Evolutionary conservation across 805 yeast genomes (phyloP).

Genomic region (Yarrowia sp.): DNA sequence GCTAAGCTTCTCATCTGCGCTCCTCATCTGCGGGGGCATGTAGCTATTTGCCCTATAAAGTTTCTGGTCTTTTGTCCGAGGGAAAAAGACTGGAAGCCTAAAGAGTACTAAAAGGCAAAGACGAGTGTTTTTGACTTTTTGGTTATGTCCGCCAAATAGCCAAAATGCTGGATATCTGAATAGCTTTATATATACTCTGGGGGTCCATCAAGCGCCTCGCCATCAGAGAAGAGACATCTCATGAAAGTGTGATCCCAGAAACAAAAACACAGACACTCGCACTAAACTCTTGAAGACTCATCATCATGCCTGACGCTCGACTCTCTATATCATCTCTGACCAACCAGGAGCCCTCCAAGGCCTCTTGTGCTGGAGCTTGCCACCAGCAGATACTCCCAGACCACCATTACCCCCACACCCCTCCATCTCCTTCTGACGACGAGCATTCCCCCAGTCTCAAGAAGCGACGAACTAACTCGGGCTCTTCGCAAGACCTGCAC

Average conservation of each 20-base stretch:
- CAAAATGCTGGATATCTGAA: conserved; percentile 32
- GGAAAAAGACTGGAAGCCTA: conserved; percentile 34
- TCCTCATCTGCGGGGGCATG: conserved; percentile 37
- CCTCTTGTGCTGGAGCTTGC: conserved; percentile 22
- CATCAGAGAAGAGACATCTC: conserved; percentile 33
- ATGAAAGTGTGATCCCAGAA: conserved; percentile 26
- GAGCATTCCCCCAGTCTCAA: conserved; percentile 35
- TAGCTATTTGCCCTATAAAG: conserved; percentile 18
- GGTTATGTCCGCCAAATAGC: conserved; percentile 35
- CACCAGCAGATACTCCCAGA: conserved; percentile 31
- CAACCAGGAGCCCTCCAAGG: conserved; percentile 36
- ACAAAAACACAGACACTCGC: conserved; percentile 3
- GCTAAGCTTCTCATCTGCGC: conserved; percentile 38
- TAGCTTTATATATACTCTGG: conserved; percentile 36
- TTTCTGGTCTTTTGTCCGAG: conserved; percentile 33
- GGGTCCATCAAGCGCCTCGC: conserved; percentile 30
- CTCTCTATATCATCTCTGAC: conserved; percentile 37
- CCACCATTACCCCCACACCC: conserved; percentile 33
- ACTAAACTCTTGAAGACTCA: conserved; percentile 2
- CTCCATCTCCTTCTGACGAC: conserved; percentile 36
- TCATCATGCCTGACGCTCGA: conserved; percentile 37
- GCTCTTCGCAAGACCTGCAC: conserved; percentile 20
- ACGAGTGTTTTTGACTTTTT: conserved; percentile 24
- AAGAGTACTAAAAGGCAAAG: conserved; percentile 18
- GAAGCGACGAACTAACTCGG: conserved; percentile 31